phyloP scores from a whole-genome alignment of 148 eudicot genomes.

The Nyssa sinensis region DNA sequence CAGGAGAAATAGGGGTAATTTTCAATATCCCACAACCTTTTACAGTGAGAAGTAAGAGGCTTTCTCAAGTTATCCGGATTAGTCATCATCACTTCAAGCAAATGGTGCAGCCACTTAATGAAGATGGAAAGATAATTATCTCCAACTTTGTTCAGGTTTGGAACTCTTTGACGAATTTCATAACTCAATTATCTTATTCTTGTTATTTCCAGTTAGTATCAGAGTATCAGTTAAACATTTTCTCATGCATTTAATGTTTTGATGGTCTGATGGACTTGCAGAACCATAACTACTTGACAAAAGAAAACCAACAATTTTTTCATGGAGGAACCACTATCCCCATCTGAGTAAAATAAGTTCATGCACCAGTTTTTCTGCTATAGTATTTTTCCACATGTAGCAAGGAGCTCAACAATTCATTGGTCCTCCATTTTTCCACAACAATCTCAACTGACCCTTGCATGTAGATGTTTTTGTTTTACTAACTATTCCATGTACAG shows the following conservation, averaged over 20 bases:
- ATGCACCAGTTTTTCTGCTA: neutral
- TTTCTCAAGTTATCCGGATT: constrained; percentile 57
- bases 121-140: constrained; percentile 41
- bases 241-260: neutral
- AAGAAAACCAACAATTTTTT: neutral
- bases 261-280: neutral
- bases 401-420: neutral
- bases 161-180: neutral
- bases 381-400: neutral
- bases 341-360: too few species aligned
- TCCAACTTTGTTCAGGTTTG: constrained; percentile 50
- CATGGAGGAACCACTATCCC: neutral
- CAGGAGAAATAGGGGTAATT: constrained; percentile 34
- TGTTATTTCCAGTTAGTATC: neutral
- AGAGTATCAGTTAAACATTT: neutral
- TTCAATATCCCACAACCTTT: constrained; percentile 45
- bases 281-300: neutral
- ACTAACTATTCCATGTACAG: constrained; percentile 27
- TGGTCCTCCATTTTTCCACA: neutral
- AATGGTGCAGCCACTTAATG: constrained; percentile 36
- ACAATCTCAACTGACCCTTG: neutral
- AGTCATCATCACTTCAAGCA: constrained; percentile 56
- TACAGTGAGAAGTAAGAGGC: constrained; percentile 57
- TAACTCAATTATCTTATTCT: neutral
- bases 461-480: neutral